These are phyloP conservation scores for Solanum hybrid DNA, from an alignment of 305 asterid genomes.

Conservation along the genomic window DNA sequence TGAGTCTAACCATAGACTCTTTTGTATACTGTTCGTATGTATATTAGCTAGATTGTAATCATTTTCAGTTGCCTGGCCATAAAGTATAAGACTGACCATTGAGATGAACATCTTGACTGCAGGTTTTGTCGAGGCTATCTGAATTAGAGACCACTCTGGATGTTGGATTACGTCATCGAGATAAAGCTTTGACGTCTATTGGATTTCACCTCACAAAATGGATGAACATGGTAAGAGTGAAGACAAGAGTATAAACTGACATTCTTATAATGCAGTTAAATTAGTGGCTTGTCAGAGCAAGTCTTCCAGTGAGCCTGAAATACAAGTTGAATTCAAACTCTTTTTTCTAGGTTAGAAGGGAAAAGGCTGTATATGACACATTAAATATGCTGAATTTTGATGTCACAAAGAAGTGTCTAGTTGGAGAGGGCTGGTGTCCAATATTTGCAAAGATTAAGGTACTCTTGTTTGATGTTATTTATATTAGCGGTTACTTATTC, in stretches of 20 bases:
- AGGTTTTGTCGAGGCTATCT: slow-evolving; percentile 82
- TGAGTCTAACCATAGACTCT: not conserved
- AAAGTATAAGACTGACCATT: not conserved
- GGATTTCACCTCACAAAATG: slow-evolving; percentile 76
- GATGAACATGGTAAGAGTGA: slow-evolving; percentile 59
- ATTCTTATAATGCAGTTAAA: not conserved
- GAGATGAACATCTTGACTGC: slow-evolving; percentile 20
- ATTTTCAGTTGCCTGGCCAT: not conserved
- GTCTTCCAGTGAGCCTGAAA: not conserved
- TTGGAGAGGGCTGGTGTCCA: slow-evolving; percentile 99
- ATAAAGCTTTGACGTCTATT: slow-evolving; percentile 69
- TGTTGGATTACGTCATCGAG: slow-evolving; percentile 82
- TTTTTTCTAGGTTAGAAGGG: slow-evolving; percentile 78
- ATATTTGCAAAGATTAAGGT: slow-evolving; percentile 83
- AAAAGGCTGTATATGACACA: slow-evolving; percentile 88
- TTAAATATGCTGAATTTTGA: slow-evolving; percentile 95
- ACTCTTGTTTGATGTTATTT: not conserved
- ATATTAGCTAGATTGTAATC: not conserved
- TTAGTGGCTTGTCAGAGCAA: not conserved
- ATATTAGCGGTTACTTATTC: not conserved
- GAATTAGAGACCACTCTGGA: slow-evolving; percentile 88
- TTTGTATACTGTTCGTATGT: not conserved
- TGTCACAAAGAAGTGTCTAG: slow-evolving; percentile 94
- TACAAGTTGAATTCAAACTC: slow-evolving; percentile 2
- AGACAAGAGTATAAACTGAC: not conserved